Evolutionary conservation across 805 yeast species (phyloP), one percentile per base, ranked within the genome.

Genomic region (Candida glaebosa): DNA sequence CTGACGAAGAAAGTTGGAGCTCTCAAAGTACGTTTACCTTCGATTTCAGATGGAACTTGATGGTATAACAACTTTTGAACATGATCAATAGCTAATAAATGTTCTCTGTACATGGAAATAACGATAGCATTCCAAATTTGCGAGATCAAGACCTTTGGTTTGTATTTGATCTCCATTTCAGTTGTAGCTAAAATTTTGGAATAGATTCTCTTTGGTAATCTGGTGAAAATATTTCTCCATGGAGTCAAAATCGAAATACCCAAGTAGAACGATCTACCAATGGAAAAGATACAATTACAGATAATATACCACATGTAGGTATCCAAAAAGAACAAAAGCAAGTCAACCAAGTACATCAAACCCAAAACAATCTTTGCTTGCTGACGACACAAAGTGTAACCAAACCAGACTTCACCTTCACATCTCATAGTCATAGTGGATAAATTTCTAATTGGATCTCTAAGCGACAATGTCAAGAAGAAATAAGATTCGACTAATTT

Each of bases 121-220:
- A 93, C 95, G 68, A 93, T 86, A 41, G 99, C 99, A 64, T 93
- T 93, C 99, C 99, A 93, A 55, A 95, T 91, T 75, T 93, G 99
- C 32, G 97, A 89, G 57, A 93, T 91, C 64, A 93, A 77, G 52
- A 93, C 97, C 79, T 93, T 93, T 53, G 99, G 98, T 71, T 93
- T 91, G 73, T 93, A 93, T 75, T 93, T 91, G 63, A 91, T 88
- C 73, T 93, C 98, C 99, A 95, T 91, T 65, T 93, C 98, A 52
- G 96, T 87, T 28, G 99, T 93, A 36, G 98, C 98, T 69, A 93
- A 79, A 52, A 93, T 84, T 80, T 93, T 93, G 42, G 97, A 88
- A 76, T 93, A 95, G 53, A 93, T 88, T 82, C 99, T 88, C 82
- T 93, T 93, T 63, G 99, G 99, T 63, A 93, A 75, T 69, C 99